Evolutionary conservation across 2,329 filamentous ascomycete genomes (phyloP), one percentile per base, ranked within the genome.

Genomic region (Aspergillus glaucus): DNA sequence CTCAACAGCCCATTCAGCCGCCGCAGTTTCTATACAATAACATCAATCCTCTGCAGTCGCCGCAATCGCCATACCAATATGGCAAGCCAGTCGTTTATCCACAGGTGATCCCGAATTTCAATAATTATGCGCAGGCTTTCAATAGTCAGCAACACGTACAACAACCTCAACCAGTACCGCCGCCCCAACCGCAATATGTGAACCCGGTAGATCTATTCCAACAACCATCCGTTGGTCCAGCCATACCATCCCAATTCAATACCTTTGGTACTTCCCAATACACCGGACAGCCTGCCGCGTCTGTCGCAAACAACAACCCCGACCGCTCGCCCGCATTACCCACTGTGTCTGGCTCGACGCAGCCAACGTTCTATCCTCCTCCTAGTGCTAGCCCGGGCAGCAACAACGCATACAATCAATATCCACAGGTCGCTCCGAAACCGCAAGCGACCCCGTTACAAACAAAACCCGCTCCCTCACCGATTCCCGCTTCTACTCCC

Each of bases 191-290:
- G 44, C 70, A 67, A 43, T 68, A 66, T 55, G 63, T 68, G 28
- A 70, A 68, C 28, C 66, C 65, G 5, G 60, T 66, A 26, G 56
- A 67, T 52, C 52, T 67, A 3, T 70, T 70, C 48, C 58, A 68
- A 17, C 62, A 65, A 39, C 60, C 63, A 1, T 62, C 62, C 14
- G 49, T 66, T 9, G 64, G 62, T 30, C 52, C 64, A 24, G 55
- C 57, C 26, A 60, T 65, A 28, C 57, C 64, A 19, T 59, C 62
- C 14, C 60, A 58, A 40, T 65, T 60, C 46, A 54, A 44, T 14
- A 55, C 58, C 9, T 12, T 17, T 44, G 50, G 48, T 19, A 22
- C 60, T 12, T 52, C 66, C 15, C 66, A 68, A 43, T 68, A 64
- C 62, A 57, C 52, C 47, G 59, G 59, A 24, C 50, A 53, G 49